Evolutionary conservation across 164 flowering plant species (phyloP).

Genomic region (Kingdonia uniflora): DNA sequence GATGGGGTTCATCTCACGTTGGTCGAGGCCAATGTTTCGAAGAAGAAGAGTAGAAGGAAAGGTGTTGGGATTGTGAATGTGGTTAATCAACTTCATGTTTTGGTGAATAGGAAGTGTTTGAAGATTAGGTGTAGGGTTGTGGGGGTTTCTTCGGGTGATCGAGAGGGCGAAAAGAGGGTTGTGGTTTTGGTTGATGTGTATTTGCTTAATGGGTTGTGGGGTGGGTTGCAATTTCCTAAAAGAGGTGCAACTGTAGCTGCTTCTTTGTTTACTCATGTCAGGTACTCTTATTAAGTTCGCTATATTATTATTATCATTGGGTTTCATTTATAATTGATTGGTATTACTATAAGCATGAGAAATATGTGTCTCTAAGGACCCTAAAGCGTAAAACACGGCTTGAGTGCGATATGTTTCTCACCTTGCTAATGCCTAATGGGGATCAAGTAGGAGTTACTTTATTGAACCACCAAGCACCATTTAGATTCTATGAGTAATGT

Average conservation of each 20-base stretch:
- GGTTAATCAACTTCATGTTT: conserved; percentile 42
- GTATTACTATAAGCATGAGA: no score
- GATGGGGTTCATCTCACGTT: conserved; percentile 10
- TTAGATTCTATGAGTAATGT: no score
- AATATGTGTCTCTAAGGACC: no score
- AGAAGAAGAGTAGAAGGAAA: conserved; percentile 31
- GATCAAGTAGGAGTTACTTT: no score
- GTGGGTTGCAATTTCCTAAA: conserved; percentile 83
- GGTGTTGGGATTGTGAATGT: conserved; percentile 42
- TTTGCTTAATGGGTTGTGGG: conserved; percentile 52
- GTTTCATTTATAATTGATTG: no score
- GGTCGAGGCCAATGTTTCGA: conserved; percentile 4
- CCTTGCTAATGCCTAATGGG: no score
- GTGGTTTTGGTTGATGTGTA: conserved; percentile 71
- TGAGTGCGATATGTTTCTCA: no score
- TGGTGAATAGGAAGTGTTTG: conserved; percentile 47
- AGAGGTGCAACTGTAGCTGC: conserved; percentile 39
- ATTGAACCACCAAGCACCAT: no score
- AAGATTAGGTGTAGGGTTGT: conserved; percentile 39
- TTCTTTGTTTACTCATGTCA: conserved; percentile 61
- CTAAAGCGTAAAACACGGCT: no score
- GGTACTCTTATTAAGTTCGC: no score
- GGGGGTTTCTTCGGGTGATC: conserved; percentile 14
- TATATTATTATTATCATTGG: no score
- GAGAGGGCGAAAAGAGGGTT: conserved; percentile 29